A percentile compares a stretch with the other conserved stretches of the same genome.
Evolutionary conservation across 148 eudicot genomes (phyloP).

Genomic region (Mesembryanthemum crystallinum): DNA sequence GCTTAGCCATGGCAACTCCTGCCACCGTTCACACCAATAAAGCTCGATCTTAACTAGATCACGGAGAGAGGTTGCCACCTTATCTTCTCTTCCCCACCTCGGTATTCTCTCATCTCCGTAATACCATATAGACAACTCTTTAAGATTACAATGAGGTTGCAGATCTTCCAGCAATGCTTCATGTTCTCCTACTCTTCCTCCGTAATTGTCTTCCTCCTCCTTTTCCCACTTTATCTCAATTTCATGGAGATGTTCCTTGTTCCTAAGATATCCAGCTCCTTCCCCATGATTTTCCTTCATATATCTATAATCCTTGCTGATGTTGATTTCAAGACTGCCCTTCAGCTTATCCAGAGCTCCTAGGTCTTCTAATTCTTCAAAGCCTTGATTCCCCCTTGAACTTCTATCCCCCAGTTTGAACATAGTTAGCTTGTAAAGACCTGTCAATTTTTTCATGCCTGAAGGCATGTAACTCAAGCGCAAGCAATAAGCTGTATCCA

Average conservation of each 20-base stretch:
- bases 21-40: background rate
- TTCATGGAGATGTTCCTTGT: background rate
- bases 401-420: background rate
- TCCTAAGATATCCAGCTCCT: background rate
- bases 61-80: slow-evolving; percentile 9
- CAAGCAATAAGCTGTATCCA: background rate
- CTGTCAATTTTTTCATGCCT: slow-evolving; percentile 14
- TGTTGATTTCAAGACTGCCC: background rate
- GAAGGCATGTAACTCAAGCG: slow-evolving; percentile 7
- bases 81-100: slow-evolving; percentile 1
- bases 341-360: background rate
- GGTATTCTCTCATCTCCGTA: slow-evolving; percentile 13
- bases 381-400: background rate
- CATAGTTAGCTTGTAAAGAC: background rate
- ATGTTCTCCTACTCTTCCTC: background rate
- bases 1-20: slow-evolving; percentile 8
- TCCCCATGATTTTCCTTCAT: background rate
- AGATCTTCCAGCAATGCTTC: slow-evolving; percentile 18
- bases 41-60: slow-evolving; percentile 11
- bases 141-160: slow-evolving; percentile 13
- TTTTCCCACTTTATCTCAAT: background rate
- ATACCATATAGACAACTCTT: background rate
- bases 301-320: background rate
- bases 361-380: slow-evolving; percentile 13
- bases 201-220: background rate